Conservation (phyloP, 768 basidiomycete genomes). For the Russula sp. region DNA sequence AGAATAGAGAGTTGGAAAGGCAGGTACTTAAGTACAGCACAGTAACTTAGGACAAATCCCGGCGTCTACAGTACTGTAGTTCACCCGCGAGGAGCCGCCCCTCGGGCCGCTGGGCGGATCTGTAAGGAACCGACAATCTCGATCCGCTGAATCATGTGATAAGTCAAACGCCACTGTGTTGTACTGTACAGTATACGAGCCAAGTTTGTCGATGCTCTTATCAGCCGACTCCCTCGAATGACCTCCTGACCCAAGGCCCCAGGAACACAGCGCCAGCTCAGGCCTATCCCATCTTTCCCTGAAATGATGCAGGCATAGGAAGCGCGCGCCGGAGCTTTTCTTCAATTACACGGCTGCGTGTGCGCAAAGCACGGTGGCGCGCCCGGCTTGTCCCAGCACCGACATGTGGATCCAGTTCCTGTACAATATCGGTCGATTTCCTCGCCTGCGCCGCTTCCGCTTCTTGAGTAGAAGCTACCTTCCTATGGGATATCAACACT, state of each 20-base stretch:
- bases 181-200: too few species aligned
- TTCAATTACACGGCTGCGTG: constrained; percentile 11
- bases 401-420: neutral
- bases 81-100: too few species aligned
- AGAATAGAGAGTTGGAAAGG: neutral
- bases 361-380: constrained; percentile 10
- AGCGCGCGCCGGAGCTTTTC: constrained; percentile 10
- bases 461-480: neutral
- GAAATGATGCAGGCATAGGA: neutral
- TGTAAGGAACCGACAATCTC: too few species aligned
- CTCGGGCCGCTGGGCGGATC: too few species aligned
- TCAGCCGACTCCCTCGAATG: neutral
- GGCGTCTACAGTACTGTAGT: too few species aligned
- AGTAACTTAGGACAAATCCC: too few species aligned
- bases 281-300: neutral
- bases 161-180: too few species aligned
- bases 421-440: neutral
- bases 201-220: too few species aligned
- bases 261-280: too few species aligned
- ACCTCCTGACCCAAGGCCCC: neutral
- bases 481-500: neutral
- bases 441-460: neutral
- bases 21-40: neutral
- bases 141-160: neutral
- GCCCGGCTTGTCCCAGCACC: neutral